Conservation (phyloP, 129 eudicot genomes). For the Chrysanthemum lavandulifolium region DNA sequence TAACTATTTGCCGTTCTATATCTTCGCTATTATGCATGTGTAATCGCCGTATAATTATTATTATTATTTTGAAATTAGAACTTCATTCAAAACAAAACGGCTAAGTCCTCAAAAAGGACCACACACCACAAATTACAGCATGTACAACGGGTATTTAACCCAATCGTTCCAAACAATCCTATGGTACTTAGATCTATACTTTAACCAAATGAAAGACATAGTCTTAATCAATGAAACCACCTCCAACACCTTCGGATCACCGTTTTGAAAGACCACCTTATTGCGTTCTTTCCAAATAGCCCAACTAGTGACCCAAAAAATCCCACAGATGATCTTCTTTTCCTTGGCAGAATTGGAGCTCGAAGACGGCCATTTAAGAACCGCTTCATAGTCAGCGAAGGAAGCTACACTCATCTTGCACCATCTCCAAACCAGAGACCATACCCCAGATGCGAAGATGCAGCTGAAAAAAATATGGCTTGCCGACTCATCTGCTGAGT, state of each 20-base stretch:
- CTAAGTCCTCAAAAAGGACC: not conserved
- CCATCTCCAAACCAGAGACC: not conserved
- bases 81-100: not conserved
- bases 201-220: not conserved
- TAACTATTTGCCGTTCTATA: too few relatives aligned
- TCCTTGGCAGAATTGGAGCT: not conserved
- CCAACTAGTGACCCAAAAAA: not conserved
- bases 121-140: not conserved
- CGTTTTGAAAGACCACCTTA: constrained; percentile 6
- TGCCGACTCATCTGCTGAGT: not conserved
- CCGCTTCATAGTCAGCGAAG: not conserved
- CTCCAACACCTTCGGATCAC: not conserved
- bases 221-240: not conserved
- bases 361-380: not conserved
- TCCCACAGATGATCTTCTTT: not conserved
- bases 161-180: constrained; percentile 2
- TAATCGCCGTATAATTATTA: too few relatives aligned
- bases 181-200: not conserved
- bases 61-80: not conserved
- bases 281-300: not conserved
- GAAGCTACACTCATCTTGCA: not conserved
- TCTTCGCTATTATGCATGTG: too few relatives aligned
- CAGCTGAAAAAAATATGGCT: constrained; percentile 2
- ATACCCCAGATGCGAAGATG: not conserved
- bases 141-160: not conserved